Evolutionary conservation across 1,284 basidiomycete species (phyloP).

Genomic region (Veloboletus limbatus): DNA sequence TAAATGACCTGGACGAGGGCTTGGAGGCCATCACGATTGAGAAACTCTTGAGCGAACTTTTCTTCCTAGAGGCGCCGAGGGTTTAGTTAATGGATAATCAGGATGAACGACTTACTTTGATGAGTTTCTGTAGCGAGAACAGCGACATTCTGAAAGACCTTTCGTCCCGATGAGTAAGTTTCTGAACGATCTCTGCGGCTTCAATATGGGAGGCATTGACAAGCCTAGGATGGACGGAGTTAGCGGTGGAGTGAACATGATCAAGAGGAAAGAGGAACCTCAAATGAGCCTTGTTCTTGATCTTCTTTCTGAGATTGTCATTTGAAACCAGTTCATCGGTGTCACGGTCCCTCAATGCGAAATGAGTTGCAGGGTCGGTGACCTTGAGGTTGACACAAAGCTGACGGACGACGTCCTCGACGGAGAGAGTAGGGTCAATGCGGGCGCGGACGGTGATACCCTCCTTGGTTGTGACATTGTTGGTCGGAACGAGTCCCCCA

Average conservation of each 20-base stretch:
- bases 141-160: slow-evolving; percentile 65
- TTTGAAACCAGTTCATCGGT: slow-evolving; percentile 89
- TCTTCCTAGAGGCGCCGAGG: slow-evolving; percentile 61
- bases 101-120: slow-evolving; percentile 47
- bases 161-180: slow-evolving; percentile 63
- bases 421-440: slow-evolving; percentile 76
- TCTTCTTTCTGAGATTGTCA: slow-evolving; percentile 81
- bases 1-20: slow-evolving; percentile 77
- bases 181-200: slow-evolving; percentile 76
- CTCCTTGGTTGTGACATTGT: slow-evolving; percentile 72
- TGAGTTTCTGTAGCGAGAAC: slow-evolving; percentile 82
- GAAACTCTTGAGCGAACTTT: slow-evolving; percentile 84
- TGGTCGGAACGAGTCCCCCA: slow-evolving; percentile 64
- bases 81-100: not conserved
- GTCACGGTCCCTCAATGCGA: slow-evolving; percentile 83
- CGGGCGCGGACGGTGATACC: slow-evolving; percentile 72
- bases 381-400: slow-evolving; percentile 80
- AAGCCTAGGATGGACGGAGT: slow-evolving; percentile 45
- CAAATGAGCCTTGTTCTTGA: slow-evolving; percentile 73
- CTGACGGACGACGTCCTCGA: slow-evolving; percentile 77
- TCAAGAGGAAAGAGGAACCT: slow-evolving; percentile 55
- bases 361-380: slow-evolving; percentile 77
- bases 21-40: slow-evolving; percentile 72
- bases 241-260: not conserved
- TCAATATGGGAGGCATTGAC: slow-evolving; percentile 81